Conservation (phyloP, 257 asterid genomes). For the Solanum ossicruentum region DNA sequence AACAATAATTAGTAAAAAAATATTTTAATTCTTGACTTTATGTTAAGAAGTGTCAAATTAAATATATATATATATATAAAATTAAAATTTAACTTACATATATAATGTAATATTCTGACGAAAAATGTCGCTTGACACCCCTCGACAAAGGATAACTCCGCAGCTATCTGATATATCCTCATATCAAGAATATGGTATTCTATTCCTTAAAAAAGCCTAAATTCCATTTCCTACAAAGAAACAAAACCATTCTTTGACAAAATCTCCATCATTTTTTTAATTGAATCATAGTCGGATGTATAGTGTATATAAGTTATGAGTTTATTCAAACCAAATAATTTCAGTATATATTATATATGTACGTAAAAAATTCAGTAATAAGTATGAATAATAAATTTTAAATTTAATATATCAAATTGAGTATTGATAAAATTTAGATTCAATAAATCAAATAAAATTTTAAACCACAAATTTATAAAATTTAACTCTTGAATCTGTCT, state of each 20-base stretch:
- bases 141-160: too few relatives aligned
- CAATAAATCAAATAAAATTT: not conserved
- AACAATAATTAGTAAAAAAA: too few relatives aligned
- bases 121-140: too few relatives aligned
- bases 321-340: not conserved
- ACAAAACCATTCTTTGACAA: not conserved
- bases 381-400: not conserved
- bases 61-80: too few relatives aligned
- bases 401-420: not conserved
- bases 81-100: too few relatives aligned
- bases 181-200: not conserved
- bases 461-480: not conserved
- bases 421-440: not conserved
- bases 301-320: not conserved
- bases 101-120: too few relatives aligned
- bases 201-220: not conserved
- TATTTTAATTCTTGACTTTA: too few relatives aligned
- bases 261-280: not conserved
- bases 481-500: not conserved
- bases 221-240: not conserved
- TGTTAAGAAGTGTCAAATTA: too few relatives aligned
- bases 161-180: not conserved
- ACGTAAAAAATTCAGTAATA: not conserved
- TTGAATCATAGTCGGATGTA: not conserved
- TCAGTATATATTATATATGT: not conserved